Base-by-base conservation (phyloP, 2,329 filamentous ascomycete genomes). In the Tothia fuscella region DNA sequence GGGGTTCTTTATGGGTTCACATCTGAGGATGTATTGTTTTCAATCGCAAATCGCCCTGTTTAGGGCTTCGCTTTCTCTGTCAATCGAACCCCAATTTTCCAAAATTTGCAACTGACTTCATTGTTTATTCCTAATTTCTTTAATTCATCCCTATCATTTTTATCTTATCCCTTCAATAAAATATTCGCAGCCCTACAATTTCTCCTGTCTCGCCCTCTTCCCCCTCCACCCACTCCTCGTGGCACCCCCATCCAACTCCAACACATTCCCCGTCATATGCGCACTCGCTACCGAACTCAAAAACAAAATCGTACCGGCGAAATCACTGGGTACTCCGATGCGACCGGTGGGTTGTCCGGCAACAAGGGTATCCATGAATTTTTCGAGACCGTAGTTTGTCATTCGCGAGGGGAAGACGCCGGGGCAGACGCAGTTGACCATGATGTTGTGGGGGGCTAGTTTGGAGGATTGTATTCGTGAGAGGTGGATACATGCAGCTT, bases 401-500 rank as follows among this genome's bases (percentile, higher is more conserved):
- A 72, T 72, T 35, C 70, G 67, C 22, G 64, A 68, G 33, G 70
- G 61, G 48, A 72, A 72, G 12, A 64, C 60, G n/a, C 62, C 62
- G 0, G 58, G 62, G 47, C 61, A 64, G 36, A 65, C 56, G 28
- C 57, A 56, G 40, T 66, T 69, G 46, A 63, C 69, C 63, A 66
- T 71, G 50, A 72, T 69, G 46, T 72, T 68, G 45, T 67, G 62
- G 22, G 61, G 62, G 10, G 68, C 68, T 36, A 72, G 56, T 46
- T 72, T 70, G 16, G 63, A 64, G 14, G 69, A 68, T 34, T 68
- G 60, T 37, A 69, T 62, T 30, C 69, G 65, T 49, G 65, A 70
- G 41, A 72, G 59, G 50, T 72, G 69, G 48, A 72, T 69, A 50
- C 68, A 57, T 14, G 69, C 69, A 16, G 69, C 69, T 53, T 72